Evolutionary conservation across 1,284 basidiomycete genomes (phyloP).

Genomic region (Ceratobasidium sp.): DNA sequence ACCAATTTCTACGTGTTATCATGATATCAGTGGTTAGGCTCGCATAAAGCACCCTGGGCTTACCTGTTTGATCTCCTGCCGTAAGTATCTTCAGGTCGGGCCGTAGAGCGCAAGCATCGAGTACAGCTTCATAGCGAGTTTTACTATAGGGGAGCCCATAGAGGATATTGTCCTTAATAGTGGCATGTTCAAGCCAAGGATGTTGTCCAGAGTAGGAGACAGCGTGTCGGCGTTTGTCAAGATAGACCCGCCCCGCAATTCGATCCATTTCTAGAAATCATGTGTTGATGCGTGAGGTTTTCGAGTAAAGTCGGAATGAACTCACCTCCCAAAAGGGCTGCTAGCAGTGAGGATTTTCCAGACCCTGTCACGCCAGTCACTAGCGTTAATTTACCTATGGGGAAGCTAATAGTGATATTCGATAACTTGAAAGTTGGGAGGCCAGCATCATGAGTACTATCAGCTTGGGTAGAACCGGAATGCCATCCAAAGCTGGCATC

Average conservation of each 20-base stretch:
- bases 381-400: conserved; percentile 65
- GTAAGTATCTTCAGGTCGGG: conserved; percentile 78
- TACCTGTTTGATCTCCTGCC: conserved; percentile 82
- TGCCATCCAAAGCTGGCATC: conserved; percentile 67
- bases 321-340: conserved; percentile 70
- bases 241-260: conserved; percentile 61
- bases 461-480: conserved; percentile 40
- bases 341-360: conserved; percentile 76
- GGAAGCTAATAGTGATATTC: conserved; percentile 64
- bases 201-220: conserved; percentile 58
- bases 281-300: conserved; percentile 41
- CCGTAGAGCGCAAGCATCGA: conserved; percentile 81
- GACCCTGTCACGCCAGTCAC: conserved; percentile 79
- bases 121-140: conserved; percentile 70
- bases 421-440: conserved; percentile 43
- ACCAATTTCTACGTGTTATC: conserved; percentile 63
- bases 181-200: conserved; percentile 59
- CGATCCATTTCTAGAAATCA: conserved; percentile 69
- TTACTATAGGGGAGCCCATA: conserved; percentile 77
- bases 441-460: background rate
- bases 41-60: conserved; percentile 30
- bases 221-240: conserved; percentile 69
- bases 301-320: conserved; percentile 41
- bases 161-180: conserved; percentile 81
- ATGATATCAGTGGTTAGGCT: background rate